Base-by-base conservation (phyloP, 2,329 filamentous ascomycete species). In the Trichoderma arundinaceum region DNA sequence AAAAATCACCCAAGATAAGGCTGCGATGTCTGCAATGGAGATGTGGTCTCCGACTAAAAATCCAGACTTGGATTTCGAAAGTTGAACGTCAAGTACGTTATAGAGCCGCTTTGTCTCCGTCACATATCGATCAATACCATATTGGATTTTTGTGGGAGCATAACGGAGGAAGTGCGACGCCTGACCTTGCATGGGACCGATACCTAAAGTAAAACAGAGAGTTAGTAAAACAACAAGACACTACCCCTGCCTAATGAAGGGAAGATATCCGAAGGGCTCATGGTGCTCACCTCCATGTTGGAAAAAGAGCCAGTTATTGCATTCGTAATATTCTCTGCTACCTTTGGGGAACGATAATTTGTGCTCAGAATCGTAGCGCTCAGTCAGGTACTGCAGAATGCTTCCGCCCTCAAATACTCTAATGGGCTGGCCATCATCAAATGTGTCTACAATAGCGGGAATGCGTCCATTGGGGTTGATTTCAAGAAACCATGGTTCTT, bases 401-500 rank as follows among this genome's bases (percentile, higher is more conserved):
- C 58, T 61, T 51, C 58, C 58, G 2, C 58, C 58, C 13, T 61
- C 58, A 52, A 61, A 51, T 4, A 61, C 43, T 19, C 46, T 61
- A 17, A 51, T 61, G 13, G 44, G 35, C 33, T 61, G 12, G 58
- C 58, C 58, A 19, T 60, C 57, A 12, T 60, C 44, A 22, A 49
- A 60, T 38, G 57, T 60, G 57, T 60, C 57, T 28, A 60, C 44
- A 22, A 60, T 51, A 13, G 57, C 57, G 22, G 57, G 57, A 32
- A 60, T 60, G 19, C 57, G 44, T 0, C 57, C 57, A 22, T 60
- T 60, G 12, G 57, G 57, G 17, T 60, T 60, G 19, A 60, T 60
- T 28, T 60, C 57, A 17, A 60, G 57, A 41, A 39, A 60, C 57
- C 57, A 60, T 1, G 57, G 57, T 33, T 60, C 57, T n/a, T 60